Base-by-base conservation (phyloP, 768 basidiomycete genomes). In the Roridomyces roridus region DNA sequence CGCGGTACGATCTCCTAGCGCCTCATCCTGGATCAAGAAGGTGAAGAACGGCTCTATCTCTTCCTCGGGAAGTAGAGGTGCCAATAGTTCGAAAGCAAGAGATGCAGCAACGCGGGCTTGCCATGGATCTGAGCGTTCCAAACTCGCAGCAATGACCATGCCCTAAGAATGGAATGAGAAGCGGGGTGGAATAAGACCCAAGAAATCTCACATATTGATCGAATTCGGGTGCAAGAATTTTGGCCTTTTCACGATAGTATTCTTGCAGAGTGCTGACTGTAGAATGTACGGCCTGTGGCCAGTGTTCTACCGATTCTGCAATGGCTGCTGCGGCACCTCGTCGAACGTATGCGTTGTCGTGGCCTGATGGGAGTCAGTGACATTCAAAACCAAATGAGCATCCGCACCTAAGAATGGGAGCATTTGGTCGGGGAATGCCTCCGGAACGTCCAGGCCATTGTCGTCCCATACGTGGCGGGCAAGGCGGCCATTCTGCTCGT, bases 41-140 rank as follows among this genome's bases (percentile, higher is more conserved):
- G 78, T 73, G 77, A 98, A 96, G 76, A 98, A 90, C 0, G 79
- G 76, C 47, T 79, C 78, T 3, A 98, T 79, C 21, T 87, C 81
- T 0, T 78, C 74, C 3, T 82, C 75, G 0, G 85, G 79, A 65
- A 95, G 89, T 11, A 76, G 76, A 2, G 86, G 84, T 0, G 93
- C 85, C 3, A 96, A 71, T 3, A 81, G 74, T 57, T 86, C 82
- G 54, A 98, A 86, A 0, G 90, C 72, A 17, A 74, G 71, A 1
- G 90, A 88, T 46, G 88, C 78, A 6, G 96, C 93, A 6, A 91
- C 76, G 18, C 97, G 84, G 18, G 88, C 79, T 41, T 86, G 82
- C 91, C 91, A 98, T 6, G 96, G 96, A 73, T 99, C 97, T 9
- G 84, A 74, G 23, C 90, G 85, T 65, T 93, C 89, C n/a, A 98